Percentiles rank a stretch among this genome's conserved stretches.
Conservation (phyloP, 805 yeast genomes). For the Kodamaea restingae region DNA sequence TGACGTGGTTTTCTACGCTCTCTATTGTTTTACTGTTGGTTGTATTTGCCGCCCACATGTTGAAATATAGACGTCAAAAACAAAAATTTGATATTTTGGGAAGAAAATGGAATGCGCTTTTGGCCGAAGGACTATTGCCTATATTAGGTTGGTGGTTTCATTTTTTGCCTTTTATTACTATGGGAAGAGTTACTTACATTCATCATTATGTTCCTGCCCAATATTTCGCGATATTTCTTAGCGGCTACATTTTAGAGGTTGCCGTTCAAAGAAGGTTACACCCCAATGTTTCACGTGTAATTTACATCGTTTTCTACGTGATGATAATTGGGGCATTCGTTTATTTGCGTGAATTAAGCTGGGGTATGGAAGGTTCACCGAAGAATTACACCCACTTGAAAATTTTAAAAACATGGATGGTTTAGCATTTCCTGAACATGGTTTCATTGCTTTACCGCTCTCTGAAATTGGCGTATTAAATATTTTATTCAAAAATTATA, state of each 20-base stretch:
- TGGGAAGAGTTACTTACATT: constrained; percentile 42
- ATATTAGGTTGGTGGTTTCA: constrained; percentile 39
- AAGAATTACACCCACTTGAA: constrained; percentile 27
- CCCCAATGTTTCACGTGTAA: constrained; percentile 11
- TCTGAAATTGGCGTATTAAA: no score
- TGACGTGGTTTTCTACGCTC: constrained; percentile 54
- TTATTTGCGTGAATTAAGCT: constrained; percentile 62
- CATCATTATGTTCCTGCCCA: constrained; percentile 45
- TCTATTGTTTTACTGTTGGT: constrained; percentile 20
- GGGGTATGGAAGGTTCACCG: constrained; percentile 63
- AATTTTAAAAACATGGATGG: constrained; percentile 25
- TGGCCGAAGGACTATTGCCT: constrained; percentile 34
- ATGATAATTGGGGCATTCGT: constrained; percentile 55
- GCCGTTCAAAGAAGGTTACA: constrained; percentile 17
- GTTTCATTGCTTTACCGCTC: no score
- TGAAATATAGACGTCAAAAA: constrained; percentile 34
- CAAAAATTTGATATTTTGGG: constrained; percentile 20
- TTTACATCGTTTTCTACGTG: constrained; percentile 46
- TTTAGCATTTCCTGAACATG: constrained; percentile 5
- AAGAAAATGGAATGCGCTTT: constrained; percentile 23
- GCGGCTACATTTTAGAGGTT: constrained; percentile 20
- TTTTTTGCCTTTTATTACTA: constrained; percentile 37
- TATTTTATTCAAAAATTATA: no score
- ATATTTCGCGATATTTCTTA: constrained; percentile 28
- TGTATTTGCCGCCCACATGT: constrained; percentile 16